Evolutionary conservation across 805 yeast species (phyloP).

Genomic region (Deakozyma indianensis): DNA sequence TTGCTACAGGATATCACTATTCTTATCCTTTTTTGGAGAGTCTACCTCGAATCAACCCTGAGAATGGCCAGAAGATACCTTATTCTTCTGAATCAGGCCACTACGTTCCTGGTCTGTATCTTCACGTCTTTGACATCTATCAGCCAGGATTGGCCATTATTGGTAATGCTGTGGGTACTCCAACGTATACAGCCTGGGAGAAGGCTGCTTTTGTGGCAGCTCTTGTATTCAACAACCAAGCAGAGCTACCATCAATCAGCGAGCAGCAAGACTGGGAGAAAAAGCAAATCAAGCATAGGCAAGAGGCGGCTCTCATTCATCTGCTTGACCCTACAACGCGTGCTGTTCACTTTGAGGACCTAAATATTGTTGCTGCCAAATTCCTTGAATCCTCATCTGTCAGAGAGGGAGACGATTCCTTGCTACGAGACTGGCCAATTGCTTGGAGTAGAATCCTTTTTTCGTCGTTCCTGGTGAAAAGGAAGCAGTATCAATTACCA

Average conservation of each 20-base stretch:
- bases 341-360: neutral
- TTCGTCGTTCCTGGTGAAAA: neutral
- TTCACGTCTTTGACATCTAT: slow-evolving; percentile 5
- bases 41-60: neutral
- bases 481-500: neutral
- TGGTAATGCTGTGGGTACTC: slow-evolving; percentile 3
- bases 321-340: neutral
- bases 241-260: slow-evolving; percentile 2
- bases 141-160: slow-evolving; percentile 4
- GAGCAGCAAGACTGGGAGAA: slow-evolving; percentile 5
- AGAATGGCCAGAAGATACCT: neutral
- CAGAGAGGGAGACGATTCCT: neutral
- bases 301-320: neutral
- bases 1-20: slow-evolving; percentile 10
- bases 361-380: neutral
- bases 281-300: neutral
- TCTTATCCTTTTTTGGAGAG: slow-evolving; percentile 8
- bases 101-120: slow-evolving; percentile 5
- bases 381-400: neutral
- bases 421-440: neutral
- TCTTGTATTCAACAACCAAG: slow-evolving; percentile 1
- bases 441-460: neutral
- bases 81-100: slow-evolving; percentile 1
- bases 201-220: slow-evolving; percentile 4
- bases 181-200: slow-evolving; percentile 5